Evolutionary conservation across 2,329 filamentous ascomycete species (phyloP).

Genomic region (Hymenoscyphus salicellus): DNA sequence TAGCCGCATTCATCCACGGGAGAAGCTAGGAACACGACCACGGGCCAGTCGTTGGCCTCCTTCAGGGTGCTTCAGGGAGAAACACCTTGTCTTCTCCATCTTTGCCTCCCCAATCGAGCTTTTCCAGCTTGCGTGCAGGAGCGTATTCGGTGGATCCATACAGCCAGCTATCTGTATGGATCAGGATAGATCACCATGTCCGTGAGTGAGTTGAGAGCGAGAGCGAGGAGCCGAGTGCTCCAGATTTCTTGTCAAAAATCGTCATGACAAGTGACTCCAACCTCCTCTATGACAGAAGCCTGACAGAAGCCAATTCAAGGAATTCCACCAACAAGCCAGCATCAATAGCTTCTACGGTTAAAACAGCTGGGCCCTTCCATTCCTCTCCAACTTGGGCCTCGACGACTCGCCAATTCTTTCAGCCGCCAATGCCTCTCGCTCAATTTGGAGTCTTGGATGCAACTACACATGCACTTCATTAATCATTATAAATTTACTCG

Average conservation of each 20-base stretch:
- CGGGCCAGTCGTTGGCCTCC: not conserved
- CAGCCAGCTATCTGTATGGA: not conserved
- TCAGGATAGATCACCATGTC: constrained; percentile 1
- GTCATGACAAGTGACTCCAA: not conserved
- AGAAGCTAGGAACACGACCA: not conserved
- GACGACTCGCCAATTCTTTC: not conserved
- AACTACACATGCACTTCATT: not conserved
- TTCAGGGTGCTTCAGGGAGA: not conserved
- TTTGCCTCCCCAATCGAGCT: not conserved
- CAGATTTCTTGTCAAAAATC: not conserved
- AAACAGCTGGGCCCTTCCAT: not conserved
- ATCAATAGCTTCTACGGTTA: too few relatives aligned
- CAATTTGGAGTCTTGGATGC: not conserved
- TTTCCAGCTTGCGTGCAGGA: not conserved
- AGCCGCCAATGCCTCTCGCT: too few relatives aligned
- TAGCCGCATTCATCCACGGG: not conserved
- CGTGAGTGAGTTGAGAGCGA: not conserved
- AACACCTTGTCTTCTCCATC: not conserved
- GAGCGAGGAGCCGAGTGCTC: not conserved
- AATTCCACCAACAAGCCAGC: not conserved
- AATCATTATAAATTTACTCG: not conserved
- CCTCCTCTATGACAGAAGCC: not conserved
- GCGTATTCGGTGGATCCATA: not conserved
- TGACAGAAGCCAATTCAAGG: not conserved
- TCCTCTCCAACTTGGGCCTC: not conserved